Percentiles rank a stretch among this genome's conserved stretches.
Evolutionary conservation across 805 yeast species (phyloP).

Genomic region (Kodamaea fukazawae): DNA sequence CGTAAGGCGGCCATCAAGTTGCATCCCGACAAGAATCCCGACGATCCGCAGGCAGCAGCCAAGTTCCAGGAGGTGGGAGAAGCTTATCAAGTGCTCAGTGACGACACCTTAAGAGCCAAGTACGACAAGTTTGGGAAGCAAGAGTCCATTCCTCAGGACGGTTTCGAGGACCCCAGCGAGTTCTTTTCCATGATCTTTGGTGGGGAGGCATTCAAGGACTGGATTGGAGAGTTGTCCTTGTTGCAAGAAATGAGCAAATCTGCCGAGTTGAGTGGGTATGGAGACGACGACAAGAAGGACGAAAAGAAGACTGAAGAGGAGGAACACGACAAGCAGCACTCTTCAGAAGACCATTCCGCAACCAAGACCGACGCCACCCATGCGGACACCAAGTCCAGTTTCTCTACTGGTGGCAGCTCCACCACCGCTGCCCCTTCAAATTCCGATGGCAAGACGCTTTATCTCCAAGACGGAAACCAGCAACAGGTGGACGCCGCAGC

Average conservation of each 20-base stretch:
- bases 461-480: slow-evolving; percentile 5
- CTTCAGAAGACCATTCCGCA: too few species aligned
- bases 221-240: slow-evolving; percentile 45
- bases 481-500: slow-evolving; percentile 21
- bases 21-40: slow-evolving; percentile 48
- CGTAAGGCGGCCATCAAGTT: slow-evolving; percentile 43
- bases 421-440: neutral
- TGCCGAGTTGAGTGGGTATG: slow-evolving; percentile 41
- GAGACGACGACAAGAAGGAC: slow-evolving; percentile 23
- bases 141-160: slow-evolving; percentile 65
- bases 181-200: slow-evolving; percentile 75
- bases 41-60: slow-evolving; percentile 44
- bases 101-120: slow-evolving; percentile 57
- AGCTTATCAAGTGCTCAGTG: slow-evolving; percentile 77
- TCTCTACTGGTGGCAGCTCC: neutral
- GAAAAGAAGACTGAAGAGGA: slow-evolving; percentile 31
- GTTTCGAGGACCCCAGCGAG: slow-evolving; percentile 65
- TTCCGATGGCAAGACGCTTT: slow-evolving; percentile 1
- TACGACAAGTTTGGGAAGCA: slow-evolving; percentile 78
- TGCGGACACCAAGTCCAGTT: neutral
- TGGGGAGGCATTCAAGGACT: slow-evolving; percentile 81
- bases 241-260: slow-evolving; percentile 40
- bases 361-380: neutral
- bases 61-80: slow-evolving; percentile 51
- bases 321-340: neutral